These are phyloP conservation scores for Lepidium africanum DNA, from an alignment of 345 rosid genomes.

Conservation along the genomic window DNA sequence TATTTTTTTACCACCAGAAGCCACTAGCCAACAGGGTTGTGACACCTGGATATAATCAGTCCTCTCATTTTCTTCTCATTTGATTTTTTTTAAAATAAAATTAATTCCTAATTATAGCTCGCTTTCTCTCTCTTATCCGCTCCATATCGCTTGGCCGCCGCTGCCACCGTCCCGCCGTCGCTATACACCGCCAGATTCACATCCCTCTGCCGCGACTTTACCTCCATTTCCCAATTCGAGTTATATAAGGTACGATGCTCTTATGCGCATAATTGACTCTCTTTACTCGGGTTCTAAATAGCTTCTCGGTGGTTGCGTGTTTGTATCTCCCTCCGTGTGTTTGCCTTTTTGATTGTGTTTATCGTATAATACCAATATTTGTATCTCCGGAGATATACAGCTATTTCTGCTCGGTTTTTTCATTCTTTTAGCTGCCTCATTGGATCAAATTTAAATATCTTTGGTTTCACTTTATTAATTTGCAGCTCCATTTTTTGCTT, in stretches of 20 bases:
- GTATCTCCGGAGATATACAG: background rate
- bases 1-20: background rate
- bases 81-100: background rate
- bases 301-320: slow-evolving; percentile 8
- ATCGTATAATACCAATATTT: background rate
- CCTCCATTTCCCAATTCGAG: background rate
- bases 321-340: background rate
- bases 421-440: background rate
- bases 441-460: background rate
- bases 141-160: slow-evolving; percentile 6
- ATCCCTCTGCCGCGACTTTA: background rate
- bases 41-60: slow-evolving; percentile 15
- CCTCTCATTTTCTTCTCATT: slow-evolving; percentile 3
- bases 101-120: background rate
- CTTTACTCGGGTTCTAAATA: background rate
- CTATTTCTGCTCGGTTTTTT: background rate
- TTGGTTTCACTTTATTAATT: background rate
- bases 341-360: background rate
- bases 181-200: background rate
- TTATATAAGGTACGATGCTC: background rate
- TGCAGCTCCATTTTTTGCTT: background rate
- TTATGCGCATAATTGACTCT: slow-evolving; percentile 1
- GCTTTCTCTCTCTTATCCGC: slow-evolving; percentile 23
- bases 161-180: slow-evolving; percentile 4
- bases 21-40: background rate